A percentile compares a stretch with the other conserved stretches of the same genome.
Evolutionary conservation across 768 basidiomycete species (phyloP).

Genomic region (Rubroboletus satanas): DNA sequence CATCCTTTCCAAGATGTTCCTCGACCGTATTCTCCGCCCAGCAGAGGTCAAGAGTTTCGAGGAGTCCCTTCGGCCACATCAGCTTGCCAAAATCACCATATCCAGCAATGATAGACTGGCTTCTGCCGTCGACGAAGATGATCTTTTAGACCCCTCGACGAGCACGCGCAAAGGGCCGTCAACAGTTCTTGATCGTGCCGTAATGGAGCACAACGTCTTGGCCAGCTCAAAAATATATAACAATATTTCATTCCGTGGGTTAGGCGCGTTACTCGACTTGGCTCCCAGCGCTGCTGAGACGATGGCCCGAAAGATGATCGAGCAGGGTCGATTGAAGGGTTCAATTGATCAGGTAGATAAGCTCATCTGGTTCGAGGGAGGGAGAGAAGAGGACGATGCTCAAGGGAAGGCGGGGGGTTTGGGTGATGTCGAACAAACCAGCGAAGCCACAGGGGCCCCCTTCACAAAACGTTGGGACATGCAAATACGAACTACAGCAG

Average conservation of each 20-base stretch:
- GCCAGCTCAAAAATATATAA: conserved; percentile 97
- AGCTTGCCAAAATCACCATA: conserved; percentile 86
- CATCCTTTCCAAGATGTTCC: conserved; percentile 96
- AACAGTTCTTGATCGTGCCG: conserved; percentile 93
- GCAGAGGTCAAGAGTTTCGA: conserved; percentile 90
- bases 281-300: conserved; percentile 92
- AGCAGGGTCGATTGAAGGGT: conserved; percentile 89
- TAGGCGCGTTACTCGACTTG: conserved; percentile 85
- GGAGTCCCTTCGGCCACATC: conserved; percentile 81
- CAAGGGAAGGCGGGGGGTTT: conserved; percentile 93
- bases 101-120: conserved; percentile 80
- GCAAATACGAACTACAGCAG: conserved; percentile 84
- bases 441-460: conserved; percentile 82
- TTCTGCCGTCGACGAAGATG: conserved; percentile 58
- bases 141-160: conserved; percentile 47
- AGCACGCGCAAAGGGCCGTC: conserved; percentile 88
- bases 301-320: conserved; percentile 98
- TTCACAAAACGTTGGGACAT: conserved; percentile 96
- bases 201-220: conserved; percentile 97
- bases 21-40: conserved; percentile 92
- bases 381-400: conserved; percentile 83
- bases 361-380: conserved; percentile 89
- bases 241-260: conserved; percentile 93
- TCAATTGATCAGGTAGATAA: conserved; percentile 95
- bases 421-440: conserved; percentile 81